phyloP scores from a whole-genome alignment of 2,329 filamentous ascomycete genomes.

The Alternaria conjuncta region DNA sequence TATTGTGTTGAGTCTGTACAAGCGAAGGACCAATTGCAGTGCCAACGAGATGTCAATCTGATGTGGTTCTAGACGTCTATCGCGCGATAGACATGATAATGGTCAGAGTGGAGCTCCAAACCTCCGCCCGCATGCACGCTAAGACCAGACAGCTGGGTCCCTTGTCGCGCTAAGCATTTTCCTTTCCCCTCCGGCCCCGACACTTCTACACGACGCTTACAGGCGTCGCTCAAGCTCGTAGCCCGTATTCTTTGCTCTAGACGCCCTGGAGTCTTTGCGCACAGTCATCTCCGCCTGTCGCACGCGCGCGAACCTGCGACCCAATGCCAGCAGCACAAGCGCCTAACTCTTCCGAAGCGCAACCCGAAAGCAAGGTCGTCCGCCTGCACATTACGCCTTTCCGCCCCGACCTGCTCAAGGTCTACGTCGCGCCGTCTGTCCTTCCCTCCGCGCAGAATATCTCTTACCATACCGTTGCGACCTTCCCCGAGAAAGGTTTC shows the following conservation, averaged over 20 bases:
- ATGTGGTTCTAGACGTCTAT: neutral
- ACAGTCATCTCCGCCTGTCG: slow-evolving; percentile 12
- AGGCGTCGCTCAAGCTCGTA: slow-evolving; percentile 14
- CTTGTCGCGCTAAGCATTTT: slow-evolving; percentile 43
- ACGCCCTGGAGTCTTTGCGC: neutral
- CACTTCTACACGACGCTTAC: slow-evolving; percentile 20
- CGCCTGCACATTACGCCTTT: slow-evolving; percentile 90
- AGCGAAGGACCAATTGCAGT: neutral
- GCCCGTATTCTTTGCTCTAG: neutral
- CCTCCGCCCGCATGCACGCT: slow-evolving; percentile 23
- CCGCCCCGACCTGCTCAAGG: slow-evolving; percentile 73
- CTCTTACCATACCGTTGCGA: slow-evolving; percentile 85
- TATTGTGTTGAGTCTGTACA: neutral
- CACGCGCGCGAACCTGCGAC: slow-evolving; percentile 24
- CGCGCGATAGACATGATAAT: neutral
- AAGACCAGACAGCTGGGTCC: slow-evolving; percentile 19
- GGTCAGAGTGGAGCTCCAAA: slow-evolving; percentile 15
- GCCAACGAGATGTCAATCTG: neutral
- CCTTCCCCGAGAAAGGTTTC: slow-evolving; percentile 89
- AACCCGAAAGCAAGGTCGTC: slow-evolving; percentile 32
- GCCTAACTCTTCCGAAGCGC: slow-evolving; percentile 25
- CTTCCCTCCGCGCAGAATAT: slow-evolving; percentile 74
- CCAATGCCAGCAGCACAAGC: slow-evolving; percentile 45
- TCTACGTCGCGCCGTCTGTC: slow-evolving; percentile 73
- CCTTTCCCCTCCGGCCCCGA: slow-evolving; percentile 31